Conservation (phyloP, 2,329 filamentous ascomycete genomes). For the Clonostachys rosea region DNA sequence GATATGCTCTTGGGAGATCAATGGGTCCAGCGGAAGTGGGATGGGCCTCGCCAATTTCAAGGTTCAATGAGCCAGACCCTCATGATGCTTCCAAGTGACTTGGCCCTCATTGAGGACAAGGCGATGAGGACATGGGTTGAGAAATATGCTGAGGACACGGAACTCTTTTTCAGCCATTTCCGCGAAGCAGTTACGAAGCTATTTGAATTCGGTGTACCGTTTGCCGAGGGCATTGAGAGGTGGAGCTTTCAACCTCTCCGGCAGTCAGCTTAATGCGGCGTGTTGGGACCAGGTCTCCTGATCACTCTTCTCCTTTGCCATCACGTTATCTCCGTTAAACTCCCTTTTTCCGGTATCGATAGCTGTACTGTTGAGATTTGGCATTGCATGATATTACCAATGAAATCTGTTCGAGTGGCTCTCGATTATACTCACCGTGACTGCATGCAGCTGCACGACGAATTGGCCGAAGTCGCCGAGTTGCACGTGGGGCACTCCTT, state of each 20-base stretch:
- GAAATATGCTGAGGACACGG: conserved; percentile 87
- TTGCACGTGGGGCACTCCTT: too few relatives aligned
- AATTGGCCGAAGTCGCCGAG: too few relatives aligned
- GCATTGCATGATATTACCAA: too few relatives aligned
- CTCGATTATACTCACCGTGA: too few relatives aligned
- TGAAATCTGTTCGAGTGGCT: too few relatives aligned
- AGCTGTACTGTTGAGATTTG: too few relatives aligned
- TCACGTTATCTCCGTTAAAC: too few relatives aligned
- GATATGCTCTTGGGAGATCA: conserved; percentile 84
- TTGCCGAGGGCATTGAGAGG: conserved; percentile 58
- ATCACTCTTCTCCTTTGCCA: too few relatives aligned
- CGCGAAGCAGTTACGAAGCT: conserved; percentile 72
- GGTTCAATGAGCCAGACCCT: conserved; percentile 81
- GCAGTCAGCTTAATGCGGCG: too few relatives aligned
- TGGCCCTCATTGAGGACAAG: conserved; percentile 85
- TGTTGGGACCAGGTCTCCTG: too few relatives aligned
- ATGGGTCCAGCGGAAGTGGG: conserved; percentile 89
- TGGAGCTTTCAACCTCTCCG: conserved; percentile 26
- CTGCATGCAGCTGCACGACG: too few relatives aligned
- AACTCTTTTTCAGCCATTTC: conserved; percentile 92
- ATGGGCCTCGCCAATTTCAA: conserved; percentile 78
- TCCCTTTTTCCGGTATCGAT: too few relatives aligned
- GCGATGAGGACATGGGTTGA: conserved; percentile 75
- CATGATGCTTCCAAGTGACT: conserved; percentile 97
- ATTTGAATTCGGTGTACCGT: conserved; percentile 93